phyloP scores from a whole-genome alignment of 2,329 filamentous ascomycete species.

The Pseudogymnoascus sp. region DNA sequence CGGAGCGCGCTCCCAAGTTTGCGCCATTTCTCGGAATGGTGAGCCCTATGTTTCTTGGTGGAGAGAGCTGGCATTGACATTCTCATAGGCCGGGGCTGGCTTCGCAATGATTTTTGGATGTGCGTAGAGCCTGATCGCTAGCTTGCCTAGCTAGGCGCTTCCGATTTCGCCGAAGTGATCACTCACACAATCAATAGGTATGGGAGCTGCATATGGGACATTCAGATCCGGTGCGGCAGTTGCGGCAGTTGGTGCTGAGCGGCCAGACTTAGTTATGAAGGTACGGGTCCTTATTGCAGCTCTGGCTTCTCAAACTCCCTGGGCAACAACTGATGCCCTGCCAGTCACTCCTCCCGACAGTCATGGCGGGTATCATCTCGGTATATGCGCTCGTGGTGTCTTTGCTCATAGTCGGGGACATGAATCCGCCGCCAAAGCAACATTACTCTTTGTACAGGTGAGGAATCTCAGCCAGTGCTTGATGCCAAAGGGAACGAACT shows the following conservation, averaged over 20 bases:
- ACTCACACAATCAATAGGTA: background rate
- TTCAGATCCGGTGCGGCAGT: background rate
- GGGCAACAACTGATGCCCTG: background rate
- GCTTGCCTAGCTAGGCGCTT: background rate
- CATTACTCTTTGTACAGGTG: background rate
- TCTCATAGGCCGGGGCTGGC: background rate
- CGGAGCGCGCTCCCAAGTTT: background rate
- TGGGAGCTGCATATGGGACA: slow-evolving; percentile 1
- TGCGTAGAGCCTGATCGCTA: background rate
- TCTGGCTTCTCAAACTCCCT: background rate
- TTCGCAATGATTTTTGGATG: background rate
- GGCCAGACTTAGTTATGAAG: background rate
- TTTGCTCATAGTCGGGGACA: background rate
- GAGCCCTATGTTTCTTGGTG: background rate
- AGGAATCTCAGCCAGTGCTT: background rate
- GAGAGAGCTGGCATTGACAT: background rate
- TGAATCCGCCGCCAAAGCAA: background rate
- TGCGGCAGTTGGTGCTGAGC: background rate
- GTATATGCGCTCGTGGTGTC: slow-evolving; percentile 1
- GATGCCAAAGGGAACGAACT: background rate
- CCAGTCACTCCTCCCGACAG: background rate
- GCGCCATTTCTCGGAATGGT: background rate
- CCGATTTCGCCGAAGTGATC: background rate
- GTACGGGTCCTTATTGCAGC: background rate
- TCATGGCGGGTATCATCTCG: background rate